Percentiles rank a stretch among this genome's conserved stretches.
These are phyloP conservation scores for Vitis riparia DNA, from an alignment of 164 flowering plant species.

Conservation along the genomic window DNA sequence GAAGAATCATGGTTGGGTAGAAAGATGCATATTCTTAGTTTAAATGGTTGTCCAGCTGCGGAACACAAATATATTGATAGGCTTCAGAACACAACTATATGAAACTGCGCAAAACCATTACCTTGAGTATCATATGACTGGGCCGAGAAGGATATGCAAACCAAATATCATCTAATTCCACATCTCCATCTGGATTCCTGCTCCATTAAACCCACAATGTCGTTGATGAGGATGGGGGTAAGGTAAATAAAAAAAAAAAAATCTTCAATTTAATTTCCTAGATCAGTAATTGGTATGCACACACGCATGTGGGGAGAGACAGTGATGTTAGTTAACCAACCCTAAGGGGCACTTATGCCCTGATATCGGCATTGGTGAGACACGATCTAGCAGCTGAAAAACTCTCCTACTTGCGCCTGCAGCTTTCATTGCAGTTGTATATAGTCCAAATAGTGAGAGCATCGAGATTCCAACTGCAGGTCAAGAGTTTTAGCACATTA, in stretches of 20 bases:
- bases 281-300: background rate
- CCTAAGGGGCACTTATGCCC: conserved; percentile 82
- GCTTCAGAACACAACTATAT: too few relatives aligned
- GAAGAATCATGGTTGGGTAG: too few relatives aligned
- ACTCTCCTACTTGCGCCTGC: conserved; percentile 98
- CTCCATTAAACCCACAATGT: conserved; percentile 6
- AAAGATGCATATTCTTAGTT: too few relatives aligned
- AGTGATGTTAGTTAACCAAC: conserved; percentile 38
- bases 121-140: conserved; percentile 87
- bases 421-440: conserved; percentile 94
- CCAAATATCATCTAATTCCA: conserved; percentile 93
- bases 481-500: background rate
- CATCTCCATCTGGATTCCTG: conserved; percentile 83
- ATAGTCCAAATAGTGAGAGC: conserved; percentile 77
- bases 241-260: background rate
- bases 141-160: conserved; percentile 98
- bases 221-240: too few relatives aligned
- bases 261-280: too few relatives aligned
- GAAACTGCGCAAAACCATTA: conserved; percentile 18
- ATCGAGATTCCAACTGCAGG: conserved; percentile 86
- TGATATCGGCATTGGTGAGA: conserved; percentile 74
- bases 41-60: too few relatives aligned
- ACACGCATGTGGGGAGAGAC: background rate
- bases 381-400: conserved; percentile 91
- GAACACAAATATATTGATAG: too few relatives aligned